A percentile compares a stretch with the other conserved stretches of the same genome.
Evolutionary conservation across 805 yeast species (phyloP).

Genomic region (Maudiozyma barnettii): DNA sequence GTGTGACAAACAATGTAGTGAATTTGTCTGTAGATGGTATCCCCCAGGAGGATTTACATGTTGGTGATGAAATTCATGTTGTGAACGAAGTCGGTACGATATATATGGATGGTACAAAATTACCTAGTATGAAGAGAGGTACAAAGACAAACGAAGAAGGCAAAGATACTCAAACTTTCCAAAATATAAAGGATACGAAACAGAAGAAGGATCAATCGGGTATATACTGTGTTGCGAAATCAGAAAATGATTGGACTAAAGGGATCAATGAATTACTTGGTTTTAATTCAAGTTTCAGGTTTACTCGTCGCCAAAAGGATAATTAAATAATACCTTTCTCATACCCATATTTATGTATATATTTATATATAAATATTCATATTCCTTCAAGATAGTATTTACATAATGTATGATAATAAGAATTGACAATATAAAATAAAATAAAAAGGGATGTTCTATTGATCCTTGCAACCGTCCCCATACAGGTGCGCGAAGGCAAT

Average conservation of each 20-base stretch:
- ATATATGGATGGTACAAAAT: constrained; percentile 40
- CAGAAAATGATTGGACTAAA: constrained; percentile 83
- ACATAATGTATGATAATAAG: neutral
- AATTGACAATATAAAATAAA: too few relatives aligned
- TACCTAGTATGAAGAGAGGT: constrained; percentile 28
- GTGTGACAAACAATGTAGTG: constrained; percentile 32
- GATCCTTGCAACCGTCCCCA: constrained; percentile 53
- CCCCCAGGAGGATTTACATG: constrained; percentile 53
- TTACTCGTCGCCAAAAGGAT: constrained; percentile 21
- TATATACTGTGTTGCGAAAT: constrained; percentile 78
- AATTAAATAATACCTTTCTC: constrained; percentile 1
- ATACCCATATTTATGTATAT: neutral
- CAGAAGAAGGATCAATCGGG: constrained; percentile 37
- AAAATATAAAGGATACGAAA: constrained; percentile 8
- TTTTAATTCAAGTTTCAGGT: constrained; percentile 74
- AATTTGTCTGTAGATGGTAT: constrained; percentile 79
- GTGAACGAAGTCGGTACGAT: constrained; percentile 57
- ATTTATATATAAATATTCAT: neutral
- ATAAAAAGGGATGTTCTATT: constrained; percentile 27
- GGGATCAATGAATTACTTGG: constrained; percentile 85
- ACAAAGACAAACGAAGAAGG: constrained; percentile 4
- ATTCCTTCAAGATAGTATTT: constrained; percentile 4
- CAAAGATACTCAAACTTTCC: constrained; percentile 8
- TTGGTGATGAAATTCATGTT: constrained; percentile 75
- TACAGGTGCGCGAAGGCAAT: constrained; percentile 69